phyloP scores from a whole-genome alignment of 2,329 filamentous ascomycete species.

The Curvularia lunata region DNA sequence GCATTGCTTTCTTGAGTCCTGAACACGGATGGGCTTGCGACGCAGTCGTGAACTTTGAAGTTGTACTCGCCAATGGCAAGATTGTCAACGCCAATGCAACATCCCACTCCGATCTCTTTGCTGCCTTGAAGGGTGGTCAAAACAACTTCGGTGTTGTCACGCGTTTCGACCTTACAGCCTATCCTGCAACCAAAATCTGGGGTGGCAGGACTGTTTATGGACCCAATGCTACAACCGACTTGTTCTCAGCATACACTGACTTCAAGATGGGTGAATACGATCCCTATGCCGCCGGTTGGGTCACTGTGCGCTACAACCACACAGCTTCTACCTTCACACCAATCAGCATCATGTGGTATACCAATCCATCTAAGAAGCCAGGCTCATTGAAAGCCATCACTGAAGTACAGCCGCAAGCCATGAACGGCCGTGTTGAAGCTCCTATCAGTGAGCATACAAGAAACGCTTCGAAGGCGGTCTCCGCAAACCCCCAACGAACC shows the following conservation, averaged over 20 bases:
- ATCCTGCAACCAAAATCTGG: conserved; percentile 22
- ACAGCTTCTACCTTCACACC: conserved; percentile 23
- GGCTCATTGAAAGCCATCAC: conserved; percentile 23
- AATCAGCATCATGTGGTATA: conserved; percentile 33
- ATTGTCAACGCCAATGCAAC: conserved; percentile 48
- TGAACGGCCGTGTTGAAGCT: conserved; percentile 26
- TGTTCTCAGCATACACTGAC: conserved; percentile 29
- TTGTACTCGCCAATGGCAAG: conserved; percentile 50
- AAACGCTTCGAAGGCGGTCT: conserved; percentile 27
- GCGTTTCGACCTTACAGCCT: conserved; percentile 48
- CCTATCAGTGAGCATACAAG: conserved; percentile 27
- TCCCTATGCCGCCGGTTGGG: conserved; percentile 35
- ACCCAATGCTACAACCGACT: conserved; percentile 17
- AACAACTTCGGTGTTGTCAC: conserved; percentile 55
- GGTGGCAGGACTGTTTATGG: conserved; percentile 27
- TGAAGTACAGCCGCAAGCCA: conserved; percentile 23
- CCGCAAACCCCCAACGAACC: conserved; percentile 22
- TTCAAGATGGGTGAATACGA: conserved; percentile 29
- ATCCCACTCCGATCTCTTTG: conserved; percentile 47
- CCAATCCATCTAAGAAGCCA: conserved; percentile 26
- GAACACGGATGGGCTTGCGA: conserved; percentile 33
- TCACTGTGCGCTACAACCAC: conserved; percentile 32
- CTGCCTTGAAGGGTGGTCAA: conserved; percentile 53
- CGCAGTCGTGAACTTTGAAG: conserved; percentile 38
- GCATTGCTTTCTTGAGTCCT: conserved; percentile 31